Conservation (phyloP, 768 basidiomycete genomes). For the Agrocybe praecox region DNA sequence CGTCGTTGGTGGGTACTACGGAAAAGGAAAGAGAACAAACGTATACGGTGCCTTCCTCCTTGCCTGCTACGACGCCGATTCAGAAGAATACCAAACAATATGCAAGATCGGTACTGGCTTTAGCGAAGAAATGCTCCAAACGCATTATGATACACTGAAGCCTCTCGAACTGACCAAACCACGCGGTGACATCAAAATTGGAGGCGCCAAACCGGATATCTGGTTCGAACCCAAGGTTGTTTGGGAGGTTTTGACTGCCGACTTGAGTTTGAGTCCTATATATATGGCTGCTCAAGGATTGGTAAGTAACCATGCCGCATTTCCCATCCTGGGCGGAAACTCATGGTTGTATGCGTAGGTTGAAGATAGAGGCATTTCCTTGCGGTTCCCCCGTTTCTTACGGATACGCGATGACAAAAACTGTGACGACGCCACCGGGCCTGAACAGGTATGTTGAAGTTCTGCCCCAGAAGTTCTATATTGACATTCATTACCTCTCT, state of each 20-base stretch:
- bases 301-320: conserved; percentile 46
- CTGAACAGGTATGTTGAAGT: conserved; percentile 72
- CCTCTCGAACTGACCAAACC: conserved; percentile 72
- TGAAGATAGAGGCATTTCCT: conserved; percentile 89
- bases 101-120: conserved; percentile 99
- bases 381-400: conserved; percentile 96
- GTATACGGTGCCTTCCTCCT: conserved; percentile 98
- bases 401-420: conserved; percentile 91
- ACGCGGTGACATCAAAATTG: conserved; percentile 84
- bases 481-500: background rate
- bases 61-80: conserved; percentile 94
- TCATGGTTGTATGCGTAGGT: conserved; percentile 43
- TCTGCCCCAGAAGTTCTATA: background rate
- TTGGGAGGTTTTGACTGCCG: conserved; percentile 98
- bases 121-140: conserved; percentile 85
- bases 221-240: conserved; percentile 98
- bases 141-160: conserved; percentile 80
- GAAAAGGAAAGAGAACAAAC: conserved; percentile 96
- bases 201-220: conserved; percentile 94
- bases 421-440: conserved; percentile 89
- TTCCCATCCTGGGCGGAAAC: background rate
- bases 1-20: conserved; percentile 97
- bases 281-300: conserved; percentile 94
- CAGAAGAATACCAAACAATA: conserved; percentile 94
- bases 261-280: conserved; percentile 93